These are phyloP conservation scores for Ceratocystis albifundus DNA, from an alignment of 2,329 filamentous ascomycete species.

Conservation along the genomic window DNA sequence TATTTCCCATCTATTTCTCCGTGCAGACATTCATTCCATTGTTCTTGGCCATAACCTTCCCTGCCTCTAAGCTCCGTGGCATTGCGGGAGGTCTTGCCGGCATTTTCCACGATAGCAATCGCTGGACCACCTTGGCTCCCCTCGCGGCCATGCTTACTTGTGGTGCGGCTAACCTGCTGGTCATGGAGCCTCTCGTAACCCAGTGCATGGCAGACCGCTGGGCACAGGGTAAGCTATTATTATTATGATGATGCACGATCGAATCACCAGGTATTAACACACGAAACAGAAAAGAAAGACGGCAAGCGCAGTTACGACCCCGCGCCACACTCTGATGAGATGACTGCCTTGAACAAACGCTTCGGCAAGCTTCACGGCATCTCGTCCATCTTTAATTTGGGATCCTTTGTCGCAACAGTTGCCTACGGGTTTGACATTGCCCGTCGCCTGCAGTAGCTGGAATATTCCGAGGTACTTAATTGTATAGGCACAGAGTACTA, in stretches of 20 bases:
- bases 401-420: slow-evolving; percentile 55
- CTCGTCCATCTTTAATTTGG: slow-evolving; percentile 68
- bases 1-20: slow-evolving; percentile 82
- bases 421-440: slow-evolving; percentile 69
- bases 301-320: slow-evolving; percentile 77
- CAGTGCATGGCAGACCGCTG: slow-evolving; percentile 64
- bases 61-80: slow-evolving; percentile 41
- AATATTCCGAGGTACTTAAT: not conserved
- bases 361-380: slow-evolving; percentile 73
- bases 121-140: slow-evolving; percentile 54
- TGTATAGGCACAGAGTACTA: too few relatives aligned
- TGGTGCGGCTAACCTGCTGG: slow-evolving; percentile 56
- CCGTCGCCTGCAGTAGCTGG: slow-evolving; percentile 42
- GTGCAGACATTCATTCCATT: slow-evolving; percentile 67
- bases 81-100: slow-evolving; percentile 41
- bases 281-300: slow-evolving; percentile 59
- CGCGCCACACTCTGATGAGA: slow-evolving; percentile 70
- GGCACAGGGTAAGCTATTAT: slow-evolving; percentile 53
- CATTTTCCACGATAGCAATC: slow-evolving; percentile 48
- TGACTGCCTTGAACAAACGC: slow-evolving; percentile 64
- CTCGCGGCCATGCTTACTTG: slow-evolving; percentile 59
- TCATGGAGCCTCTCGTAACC: slow-evolving; percentile 65
- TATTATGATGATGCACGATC: not conserved
- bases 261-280: slow-evolving; percentile 3
- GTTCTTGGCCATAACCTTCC: slow-evolving; percentile 67